Evolutionary conservation across 225 moss, liverwort and hornwort species (phyloP), one percentile per base, ranked within the genome.

Genomic region (Anthoceros angustus): DNA sequence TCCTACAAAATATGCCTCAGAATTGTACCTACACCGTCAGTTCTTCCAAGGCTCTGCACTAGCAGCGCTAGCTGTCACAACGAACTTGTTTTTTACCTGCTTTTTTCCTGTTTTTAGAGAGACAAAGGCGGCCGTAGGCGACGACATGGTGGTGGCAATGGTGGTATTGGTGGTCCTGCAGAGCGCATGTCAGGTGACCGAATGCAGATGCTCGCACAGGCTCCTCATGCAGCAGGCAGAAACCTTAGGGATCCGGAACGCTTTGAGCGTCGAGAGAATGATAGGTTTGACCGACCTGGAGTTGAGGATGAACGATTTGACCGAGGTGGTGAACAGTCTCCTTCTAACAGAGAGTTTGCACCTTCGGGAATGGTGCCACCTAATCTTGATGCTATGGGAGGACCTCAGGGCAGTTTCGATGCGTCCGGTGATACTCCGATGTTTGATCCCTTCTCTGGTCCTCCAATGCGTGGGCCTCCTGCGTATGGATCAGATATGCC

Each of bases 401-500:
- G 86, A 63, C 89, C 86, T 76, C 78, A 78, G 65, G 98, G 92
- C 62, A 86, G 80, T 14, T 98, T 92, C 63, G 98, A 98, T 76
- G 88, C 85, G 10, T 87, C 92, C 2, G 83, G 85, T 74, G 98
- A 98, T 23, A 76, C 89, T 60, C 92, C 92, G 41, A 92, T 98
- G 89, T 98, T 98, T 67, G 98, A 98, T 72, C 92, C 78, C 64
- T 98, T 98, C 67, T 84, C 78, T 80, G 98, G 92, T 39, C 92
- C 95, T 70, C 94, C 84, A 23, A 63, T 98, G 64, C 80, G 92
- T 70, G 92, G 98, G 63, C 84, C 89, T 50, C 98, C 55, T 55
- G 18, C 98, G 66, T 92, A 89, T 67, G 98, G 92, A 72, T 76
- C 92, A 66, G 92, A 98, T 73, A 98, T 98, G 79, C 98, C 98